Percentiles rank a stretch among this genome's conserved stretches.
Evolutionary conservation across 2,329 filamentous ascomycete species (phyloP).

Genomic region (Alternaria arbusti): DNA sequence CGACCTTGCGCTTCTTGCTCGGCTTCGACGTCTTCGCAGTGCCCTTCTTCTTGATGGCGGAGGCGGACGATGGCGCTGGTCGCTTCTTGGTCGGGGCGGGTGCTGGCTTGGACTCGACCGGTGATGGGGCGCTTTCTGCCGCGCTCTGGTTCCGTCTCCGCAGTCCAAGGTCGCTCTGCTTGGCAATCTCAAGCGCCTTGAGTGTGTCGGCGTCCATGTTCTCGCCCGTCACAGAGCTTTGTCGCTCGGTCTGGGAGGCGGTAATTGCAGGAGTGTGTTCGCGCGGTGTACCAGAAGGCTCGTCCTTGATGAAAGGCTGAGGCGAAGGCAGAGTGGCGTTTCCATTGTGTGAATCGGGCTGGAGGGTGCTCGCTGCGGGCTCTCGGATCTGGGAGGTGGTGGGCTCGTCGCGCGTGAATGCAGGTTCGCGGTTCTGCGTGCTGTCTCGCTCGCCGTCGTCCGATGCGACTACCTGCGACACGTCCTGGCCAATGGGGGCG

Average conservation of each 20-base stretch:
- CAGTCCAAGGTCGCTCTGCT: conserved; percentile 54
- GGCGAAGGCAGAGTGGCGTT: conserved; percentile 32
- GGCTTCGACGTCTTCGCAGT: conserved; percentile 56
- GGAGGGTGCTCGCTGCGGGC: conserved; percentile 22
- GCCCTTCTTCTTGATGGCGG: conserved; percentile 53
- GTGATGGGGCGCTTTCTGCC: conserved; percentile 50
- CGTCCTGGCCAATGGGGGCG: conserved; percentile 30
- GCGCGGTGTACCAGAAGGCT: conserved; percentile 47
- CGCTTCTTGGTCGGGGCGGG: conserved; percentile 51
- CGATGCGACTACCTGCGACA: conserved; percentile 32
- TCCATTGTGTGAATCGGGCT: conserved; percentile 9
- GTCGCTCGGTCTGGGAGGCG: conserved; percentile 23
- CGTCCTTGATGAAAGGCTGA: conserved; percentile 49
- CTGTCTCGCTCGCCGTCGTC: conserved; percentile 11
- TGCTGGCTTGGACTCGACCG: conserved; percentile 47
- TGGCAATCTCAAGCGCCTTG: conserved; percentile 53
- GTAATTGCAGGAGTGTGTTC: conserved; percentile 40
- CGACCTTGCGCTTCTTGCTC: conserved; percentile 55
- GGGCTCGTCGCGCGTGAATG: conserved; percentile 37
- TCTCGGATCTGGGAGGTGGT: conserved; percentile 36
- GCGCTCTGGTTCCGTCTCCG: conserved; percentile 44
- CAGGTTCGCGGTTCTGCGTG: conserved; percentile 41
- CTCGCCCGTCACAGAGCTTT: conserved; percentile 28
- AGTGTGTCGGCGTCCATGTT: conserved; percentile 48
- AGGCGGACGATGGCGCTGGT: conserved; percentile 47